Base-by-base conservation (phyloP, 257 asterid species). In the Eustoma russellianum region DNA sequence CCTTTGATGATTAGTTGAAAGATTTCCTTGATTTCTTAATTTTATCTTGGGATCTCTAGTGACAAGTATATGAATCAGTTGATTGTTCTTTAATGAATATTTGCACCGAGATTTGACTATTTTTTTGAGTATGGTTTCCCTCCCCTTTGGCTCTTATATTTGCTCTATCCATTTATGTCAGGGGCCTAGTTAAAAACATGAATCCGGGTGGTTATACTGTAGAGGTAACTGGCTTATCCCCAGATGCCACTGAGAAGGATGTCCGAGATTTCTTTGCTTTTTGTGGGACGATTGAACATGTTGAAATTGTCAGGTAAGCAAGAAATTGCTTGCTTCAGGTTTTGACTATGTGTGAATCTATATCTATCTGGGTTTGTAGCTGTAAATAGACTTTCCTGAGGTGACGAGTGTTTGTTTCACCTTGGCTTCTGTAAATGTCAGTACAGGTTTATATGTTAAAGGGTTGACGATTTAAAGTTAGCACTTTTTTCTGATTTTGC, bases 231-330 rank as follows among this genome's bases (percentile, higher is more conserved):
- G 65, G 80, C 65, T 70, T 92, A 72, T 80, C 99, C 18, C 85
- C 97, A 35, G 70, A 59, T 55, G 86, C 80, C 11, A 69, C 82
- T 4, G 99, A 88, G 77, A 92, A 88, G 76, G 93, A 87, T 61
- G 79, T 92, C 52, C 61, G 66, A 50, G 93, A 88, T 66, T 92
- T 92, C 68, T 88, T 92, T 46, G 79, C 82, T 55, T 81, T 92
- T 69, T 92, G 97, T 70, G 99, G 99, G 62, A 72, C 78, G 56
- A 85, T 92, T 50, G 90, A 92, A 19, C 94, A 85, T 70, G 90
- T 92, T 10, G 99, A 92, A 44, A 73, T 92, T 56, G 77, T 77
- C 75, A 92, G 99, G 98, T 91, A 62, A 47, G 15, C 52, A 15
- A 6, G 18, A 5, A 51, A 5, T 56, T 34, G 30, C 58, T 45